Base-by-base conservation (phyloP, 2,329 filamentous ascomycete species). In the Alternaria brassicicola region DNA sequence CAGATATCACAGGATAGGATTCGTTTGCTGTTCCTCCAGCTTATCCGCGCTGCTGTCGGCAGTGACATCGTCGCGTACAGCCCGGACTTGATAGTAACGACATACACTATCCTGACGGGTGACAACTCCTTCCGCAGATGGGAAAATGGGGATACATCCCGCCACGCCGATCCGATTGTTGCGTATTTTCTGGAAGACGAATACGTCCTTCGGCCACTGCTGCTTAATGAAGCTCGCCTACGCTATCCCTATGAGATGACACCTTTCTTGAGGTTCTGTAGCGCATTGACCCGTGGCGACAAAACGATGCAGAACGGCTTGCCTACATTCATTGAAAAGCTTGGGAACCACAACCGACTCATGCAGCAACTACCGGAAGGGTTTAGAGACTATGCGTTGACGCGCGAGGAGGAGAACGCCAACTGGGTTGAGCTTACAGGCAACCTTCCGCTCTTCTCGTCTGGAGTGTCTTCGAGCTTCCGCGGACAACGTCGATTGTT, bases 181-280 rank as follows among this genome's bases (percentile, higher is more conserved):
- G 75, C 77, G n/a, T 78, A 79, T 19, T 86, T 89, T 62, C 77
- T 88, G 23, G 78, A 82, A 17, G 86, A 91, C 62, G 75, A 81
- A 19, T 70, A 74, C 31, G 61, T 81, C 6, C 76, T 92, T 17
- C 82, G 89, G 70, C 82, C 80, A 26, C 75, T 77, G 17, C 77
- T 90, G 61, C 86, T 96, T 30, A 81, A 85, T 48, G 85, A 90
- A 72, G 88, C 93, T 6, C 84, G 89, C 41, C 85, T 86, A 59
- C 88, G 94, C 54, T 97, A 93, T 72, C 94, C 94, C 0, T 94
- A 91, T 75, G 94, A 97, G 77, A 88, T 91, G 45, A 78, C 88
- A 3, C 92, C 93, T 0, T 92, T 97, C 68, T 78, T 96, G 59
- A 86, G 85, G 52, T 80, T 96, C 36, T 89, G 88, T 71, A 88